phyloP scores from a whole-genome alignment of 2,329 filamentous ascomycete species.

The Colletotrichum sp. region DNA sequence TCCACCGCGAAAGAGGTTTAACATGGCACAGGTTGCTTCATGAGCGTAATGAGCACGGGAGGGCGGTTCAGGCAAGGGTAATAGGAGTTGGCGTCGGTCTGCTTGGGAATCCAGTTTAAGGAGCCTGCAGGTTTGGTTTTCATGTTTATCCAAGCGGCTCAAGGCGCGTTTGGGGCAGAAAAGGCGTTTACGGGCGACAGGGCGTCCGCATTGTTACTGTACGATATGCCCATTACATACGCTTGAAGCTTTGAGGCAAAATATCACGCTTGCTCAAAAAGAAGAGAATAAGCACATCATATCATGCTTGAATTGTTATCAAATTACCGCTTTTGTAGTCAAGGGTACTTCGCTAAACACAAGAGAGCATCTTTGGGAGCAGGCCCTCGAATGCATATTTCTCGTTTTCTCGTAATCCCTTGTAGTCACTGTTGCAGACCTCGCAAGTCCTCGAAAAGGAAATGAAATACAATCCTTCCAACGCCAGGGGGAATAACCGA shows the following conservation, averaged over 20 bases:
- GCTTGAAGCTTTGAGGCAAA: background rate
- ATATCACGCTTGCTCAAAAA: background rate
- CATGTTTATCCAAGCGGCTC: background rate
- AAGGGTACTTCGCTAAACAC: background rate
- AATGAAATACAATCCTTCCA: background rate
- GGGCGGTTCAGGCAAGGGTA: background rate
- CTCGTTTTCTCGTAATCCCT: slow-evolving; percentile 16
- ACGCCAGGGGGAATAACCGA: slow-evolving; percentile 15
- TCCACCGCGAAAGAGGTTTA: slow-evolving; percentile 5
- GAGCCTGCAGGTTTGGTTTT: background rate
- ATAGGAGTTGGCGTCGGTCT: slow-evolving; percentile 10
- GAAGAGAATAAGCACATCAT: background rate
- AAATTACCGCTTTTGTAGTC: slow-evolving; percentile 7
- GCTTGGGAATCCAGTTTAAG: background rate
- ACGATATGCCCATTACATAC: background rate
- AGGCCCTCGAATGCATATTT: slow-evolving; percentile 1
- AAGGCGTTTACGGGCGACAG: background rate
- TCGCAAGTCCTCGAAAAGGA: background rate
- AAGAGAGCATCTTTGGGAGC: background rate
- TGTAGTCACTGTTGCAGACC: slow-evolving; percentile 5
- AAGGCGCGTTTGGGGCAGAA: background rate
- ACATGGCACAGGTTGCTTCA: background rate
- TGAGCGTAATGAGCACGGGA: background rate
- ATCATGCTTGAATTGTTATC: background rate
- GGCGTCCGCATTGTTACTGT: background rate